phyloP scores from a whole-genome alignment of 1,284 basidiomycete genomes.

The Fistulinella staudtii region DNA sequence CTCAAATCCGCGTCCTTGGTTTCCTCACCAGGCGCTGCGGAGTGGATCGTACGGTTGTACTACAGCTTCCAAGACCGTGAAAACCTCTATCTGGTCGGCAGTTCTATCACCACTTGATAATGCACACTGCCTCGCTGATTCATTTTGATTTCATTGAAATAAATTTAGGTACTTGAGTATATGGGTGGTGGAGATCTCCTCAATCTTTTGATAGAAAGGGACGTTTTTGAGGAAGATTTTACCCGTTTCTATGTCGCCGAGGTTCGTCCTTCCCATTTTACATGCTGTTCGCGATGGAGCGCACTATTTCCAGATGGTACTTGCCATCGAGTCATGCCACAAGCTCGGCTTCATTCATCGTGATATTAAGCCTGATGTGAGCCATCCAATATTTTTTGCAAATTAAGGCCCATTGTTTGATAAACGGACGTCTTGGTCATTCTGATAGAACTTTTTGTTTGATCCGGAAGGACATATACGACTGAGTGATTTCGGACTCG shows the following conservation, averaged over 20 bases:
- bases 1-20: slow-evolving; percentile 78
- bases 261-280: slow-evolving; percentile 41
- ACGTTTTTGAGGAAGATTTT: slow-evolving; percentile 92
- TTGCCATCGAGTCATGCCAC: slow-evolving; percentile 94
- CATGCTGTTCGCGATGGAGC: slow-evolving; percentile 18
- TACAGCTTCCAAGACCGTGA: slow-evolving; percentile 93
- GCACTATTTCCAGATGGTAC: slow-evolving; percentile 70
- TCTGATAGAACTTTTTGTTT: slow-evolving; percentile 86
- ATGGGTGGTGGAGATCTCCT: slow-evolving; percentile 97
- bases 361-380: slow-evolving; percentile 92
- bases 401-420: slow-evolving; percentile 33
- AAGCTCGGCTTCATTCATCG: slow-evolving; percentile 95
- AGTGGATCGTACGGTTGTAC: slow-evolving; percentile 92
- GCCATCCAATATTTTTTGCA: slow-evolving; percentile 36
- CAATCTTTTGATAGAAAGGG: slow-evolving; percentile 90
- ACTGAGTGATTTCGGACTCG: slow-evolving; percentile 93
- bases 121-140: slow-evolving; percentile 33
- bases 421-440: slow-evolving; percentile 24
- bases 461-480: slow-evolving; percentile 91
- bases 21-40: slow-evolving; percentile 63
- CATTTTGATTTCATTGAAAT: slow-evolving; percentile 56
- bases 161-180: slow-evolving; percentile 77
- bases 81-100: slow-evolving; percentile 85
- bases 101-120: slow-evolving; percentile 32
- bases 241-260: slow-evolving; percentile 95